Evolutionary conservation across 31 red algal species (phyloP).

Genomic region (Porphyra umbilicalis): DNA sequence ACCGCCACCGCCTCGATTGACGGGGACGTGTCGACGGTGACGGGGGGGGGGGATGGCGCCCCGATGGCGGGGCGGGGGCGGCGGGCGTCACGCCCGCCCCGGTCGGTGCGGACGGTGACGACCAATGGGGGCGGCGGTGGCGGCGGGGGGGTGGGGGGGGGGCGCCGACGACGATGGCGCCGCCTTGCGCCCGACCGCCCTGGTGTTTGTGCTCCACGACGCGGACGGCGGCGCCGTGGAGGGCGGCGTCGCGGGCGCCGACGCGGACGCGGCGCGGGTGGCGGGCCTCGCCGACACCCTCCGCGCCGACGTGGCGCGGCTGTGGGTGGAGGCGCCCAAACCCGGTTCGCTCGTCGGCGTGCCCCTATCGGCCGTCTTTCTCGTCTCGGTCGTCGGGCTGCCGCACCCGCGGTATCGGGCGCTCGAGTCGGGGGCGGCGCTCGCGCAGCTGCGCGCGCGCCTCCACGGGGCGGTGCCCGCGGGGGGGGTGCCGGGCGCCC

Average conservation of each 20-base stretch:
- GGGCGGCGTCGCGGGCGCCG: not conserved
- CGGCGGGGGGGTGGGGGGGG: too few species aligned
- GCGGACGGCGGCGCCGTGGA: not conserved
- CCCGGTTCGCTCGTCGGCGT: not conserved
- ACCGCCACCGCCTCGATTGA: not conserved
- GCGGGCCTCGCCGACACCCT: not conserved
- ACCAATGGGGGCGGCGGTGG: too few species aligned
- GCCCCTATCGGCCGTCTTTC: not conserved
- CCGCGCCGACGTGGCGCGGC: not conserved
- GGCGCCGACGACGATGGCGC: too few species aligned
- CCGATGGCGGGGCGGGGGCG: not conserved
- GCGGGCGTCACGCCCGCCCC: not conserved
- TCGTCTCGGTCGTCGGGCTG: not conserved
- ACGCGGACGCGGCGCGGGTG: not conserved
- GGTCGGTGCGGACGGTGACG: not conserved
- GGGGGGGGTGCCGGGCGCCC: not conserved
- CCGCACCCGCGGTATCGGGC: not conserved
- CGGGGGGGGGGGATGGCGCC: not conserved
- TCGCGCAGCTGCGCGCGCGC: not conserved
- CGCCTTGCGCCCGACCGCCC: not conserved
- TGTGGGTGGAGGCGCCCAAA: not conserved
- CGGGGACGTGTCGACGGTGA: not conserved
- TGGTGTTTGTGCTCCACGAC: not conserved
- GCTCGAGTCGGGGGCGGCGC: not conserved
- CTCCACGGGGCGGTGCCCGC: not conserved